A percentile compares a stretch with the other conserved stretches of the same genome.
Conservation (phyloP, 441 rosid genomes). For the Erysimum cheiri region DNA sequence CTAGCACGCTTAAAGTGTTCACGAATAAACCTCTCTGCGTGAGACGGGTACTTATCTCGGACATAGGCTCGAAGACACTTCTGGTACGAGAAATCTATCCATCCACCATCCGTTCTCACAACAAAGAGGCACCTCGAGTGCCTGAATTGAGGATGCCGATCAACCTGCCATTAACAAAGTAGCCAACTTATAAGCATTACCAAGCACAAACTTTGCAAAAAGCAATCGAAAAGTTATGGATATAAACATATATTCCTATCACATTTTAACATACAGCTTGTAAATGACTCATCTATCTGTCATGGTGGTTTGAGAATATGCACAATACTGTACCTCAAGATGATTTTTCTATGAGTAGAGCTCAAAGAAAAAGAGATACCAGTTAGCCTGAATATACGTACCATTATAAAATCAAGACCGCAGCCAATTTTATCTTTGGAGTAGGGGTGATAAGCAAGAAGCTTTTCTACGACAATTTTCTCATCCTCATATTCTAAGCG, state of each 20-base stretch:
- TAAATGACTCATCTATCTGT: conserved; percentile 12
- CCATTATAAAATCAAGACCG: conserved; percentile 79
- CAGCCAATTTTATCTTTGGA: conserved; percentile 84
- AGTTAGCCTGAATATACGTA: conserved; percentile 33
- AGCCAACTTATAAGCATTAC: conserved; percentile 27
- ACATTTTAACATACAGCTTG: not conserved
- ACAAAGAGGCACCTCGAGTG: conserved; percentile 79
- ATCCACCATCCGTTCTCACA: conserved; percentile 81
- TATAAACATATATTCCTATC: not conserved
- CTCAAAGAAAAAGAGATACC: not conserved
- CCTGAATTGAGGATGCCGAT: conserved; percentile 80
- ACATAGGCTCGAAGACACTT: conserved; percentile 81
- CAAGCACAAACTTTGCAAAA: not conserved
- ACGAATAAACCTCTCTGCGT: conserved; percentile 75
- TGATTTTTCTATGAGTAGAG: not conserved
- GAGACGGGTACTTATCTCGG: conserved; percentile 64
- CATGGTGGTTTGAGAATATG: too few relatives aligned
- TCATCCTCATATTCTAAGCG: conserved; percentile 67
- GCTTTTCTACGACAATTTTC: conserved; percentile 62
- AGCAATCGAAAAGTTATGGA: not conserved
- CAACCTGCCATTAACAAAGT: conserved; percentile 58
- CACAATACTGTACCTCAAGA: too few relatives aligned
- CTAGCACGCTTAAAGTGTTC: conserved; percentile 68
- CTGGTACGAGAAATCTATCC: conserved; percentile 90
- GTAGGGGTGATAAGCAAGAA: conserved; percentile 80